Conservation (phyloP, 768 basidiomycete species). For the Amanita molliuscula region DNA sequence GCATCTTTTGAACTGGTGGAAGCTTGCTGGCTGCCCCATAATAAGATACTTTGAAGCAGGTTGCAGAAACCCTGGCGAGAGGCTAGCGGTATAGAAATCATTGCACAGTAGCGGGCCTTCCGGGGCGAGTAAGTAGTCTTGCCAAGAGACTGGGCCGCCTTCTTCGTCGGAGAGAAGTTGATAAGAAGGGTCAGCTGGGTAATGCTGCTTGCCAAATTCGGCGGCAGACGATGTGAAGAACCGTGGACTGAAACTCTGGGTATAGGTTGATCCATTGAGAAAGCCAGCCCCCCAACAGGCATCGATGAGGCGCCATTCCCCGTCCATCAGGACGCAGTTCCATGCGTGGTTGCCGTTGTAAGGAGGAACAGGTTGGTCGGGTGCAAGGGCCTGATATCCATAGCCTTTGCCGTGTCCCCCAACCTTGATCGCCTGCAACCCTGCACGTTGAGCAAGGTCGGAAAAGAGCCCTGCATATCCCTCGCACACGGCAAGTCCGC, state of each 20-base stretch:
- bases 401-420: slow-evolving; percentile 37
- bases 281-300: slow-evolving; percentile 40
- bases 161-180: slow-evolving; percentile 29
- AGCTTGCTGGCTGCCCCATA: slow-evolving; percentile 24
- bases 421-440: slow-evolving; percentile 29
- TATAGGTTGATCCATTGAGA: slow-evolving; percentile 23
- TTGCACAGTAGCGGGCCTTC: slow-evolving; percentile 25
- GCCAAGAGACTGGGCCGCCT: slow-evolving; percentile 29
- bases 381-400: slow-evolving; percentile 23
- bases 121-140: slow-evolving; percentile 33
- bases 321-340: slow-evolving; percentile 35
- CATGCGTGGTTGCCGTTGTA: slow-evolving; percentile 35
- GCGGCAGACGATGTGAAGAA: slow-evolving; percentile 32
- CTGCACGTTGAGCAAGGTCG: slow-evolving; percentile 25
- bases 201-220: slow-evolving; percentile 35
- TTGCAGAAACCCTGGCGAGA: slow-evolving; percentile 23
- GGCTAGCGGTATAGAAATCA: slow-evolving; percentile 24
- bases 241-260: slow-evolving; percentile 23
- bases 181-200: slow-evolving; percentile 31
- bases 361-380: slow-evolving; percentile 24
- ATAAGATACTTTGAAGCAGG: slow-evolving; percentile 23
- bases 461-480: slow-evolving; percentile 37
- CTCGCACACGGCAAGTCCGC: slow-evolving; percentile 39
- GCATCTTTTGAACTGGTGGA: slow-evolving; percentile 33
- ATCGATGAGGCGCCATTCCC: slow-evolving; percentile 36